Evolutionary conservation across 768 basidiomycete species (phyloP), one percentile per base, ranked within the genome.

Genomic region (Boletales sp.): DNA sequence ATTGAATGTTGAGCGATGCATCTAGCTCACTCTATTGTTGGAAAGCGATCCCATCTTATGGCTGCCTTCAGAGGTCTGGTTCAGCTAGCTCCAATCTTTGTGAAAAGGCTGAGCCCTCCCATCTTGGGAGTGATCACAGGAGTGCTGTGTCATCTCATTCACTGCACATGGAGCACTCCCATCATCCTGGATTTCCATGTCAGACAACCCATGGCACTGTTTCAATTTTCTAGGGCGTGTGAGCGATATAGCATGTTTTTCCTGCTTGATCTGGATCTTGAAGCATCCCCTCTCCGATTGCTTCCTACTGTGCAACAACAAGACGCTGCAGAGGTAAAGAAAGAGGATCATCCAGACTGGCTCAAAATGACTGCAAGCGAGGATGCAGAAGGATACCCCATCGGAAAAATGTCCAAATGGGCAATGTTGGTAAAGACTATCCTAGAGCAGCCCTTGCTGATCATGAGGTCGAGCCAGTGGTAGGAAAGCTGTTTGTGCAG

Each of bases 71-170:
- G 27, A 8, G 4, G 27, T 30, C 14, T 51, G 50, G 44, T 51
- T 2, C 55, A 51, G 6, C 3, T 4, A 3, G n/a, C 24, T 1
- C 53, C 55, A 6, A 56, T 56, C 1, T 5, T 5, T 5, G 3
- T 54, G 2, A 9, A n/a, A 6, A 15, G 8, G 3, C 35, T 48
- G 0, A 29, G 52, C 14, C 56, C 56, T 8, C 34, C 55, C 2
- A 58, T 57, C 24, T 19, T 56, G 29, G 51, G 50, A 3, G 24
- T 53, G 1, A 13, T 58, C 0, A 58, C 56, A 2, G 50, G 56
- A 4, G 38, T 58, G 2, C 1, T 58, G 0, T 48, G 47, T 31
- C 24, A 43, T 29, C 40, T 58, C 45, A 40, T 58, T 4, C 40
- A 17, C 2, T 34, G 50, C 14, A 47, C 45, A 1, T 18, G 29